phyloP scores from a whole-genome alignment of 1,284 basidiomycete species.

The Puccinia horiana region DNA sequence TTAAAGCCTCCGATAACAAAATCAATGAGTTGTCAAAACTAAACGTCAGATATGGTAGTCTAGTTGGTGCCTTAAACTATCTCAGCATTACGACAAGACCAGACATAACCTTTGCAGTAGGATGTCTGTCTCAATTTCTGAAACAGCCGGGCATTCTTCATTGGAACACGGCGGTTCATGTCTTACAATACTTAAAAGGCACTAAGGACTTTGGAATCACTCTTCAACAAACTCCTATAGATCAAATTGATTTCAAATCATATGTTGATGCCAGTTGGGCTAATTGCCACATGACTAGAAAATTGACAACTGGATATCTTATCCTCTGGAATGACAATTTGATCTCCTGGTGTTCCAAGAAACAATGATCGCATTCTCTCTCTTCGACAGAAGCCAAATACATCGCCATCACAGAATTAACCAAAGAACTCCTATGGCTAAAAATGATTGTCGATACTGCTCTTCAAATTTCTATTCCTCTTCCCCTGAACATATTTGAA shows the following conservation, averaged over 20 bases:
- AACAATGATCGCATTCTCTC: slow-evolving; percentile 58
- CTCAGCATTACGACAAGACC: not conserved
- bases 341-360: slow-evolving; percentile 60
- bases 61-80: slow-evolving; percentile 14
- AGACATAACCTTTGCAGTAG: slow-evolving; percentile 1
- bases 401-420: not conserved
- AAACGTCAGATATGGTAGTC: not conserved
- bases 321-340: slow-evolving; percentile 57
- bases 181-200: not conserved
- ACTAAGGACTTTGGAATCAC: not conserved
- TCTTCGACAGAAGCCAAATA: slow-evolving; percentile 54
- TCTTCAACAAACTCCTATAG: not conserved
- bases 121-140: slow-evolving; percentile 7
- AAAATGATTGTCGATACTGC: slow-evolving; percentile 54
- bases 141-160: not conserved
- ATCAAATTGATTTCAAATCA: not conserved
- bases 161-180: not conserved
- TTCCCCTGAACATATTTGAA: slow-evolving; percentile 50
- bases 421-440: slow-evolving; percentile 62
- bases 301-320: slow-evolving; percentile 60
- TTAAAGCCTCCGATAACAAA: not conserved
- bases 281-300: slow-evolving; percentile 54
- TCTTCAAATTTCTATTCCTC: slow-evolving; percentile 47
- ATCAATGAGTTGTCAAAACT: not conserved
- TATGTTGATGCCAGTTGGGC: slow-evolving; percentile 60